These are phyloP conservation scores for Cryptosporidium baileyi DNA, from an alignment of 169 alveolate genomes.

Conservation along the genomic window DNA sequence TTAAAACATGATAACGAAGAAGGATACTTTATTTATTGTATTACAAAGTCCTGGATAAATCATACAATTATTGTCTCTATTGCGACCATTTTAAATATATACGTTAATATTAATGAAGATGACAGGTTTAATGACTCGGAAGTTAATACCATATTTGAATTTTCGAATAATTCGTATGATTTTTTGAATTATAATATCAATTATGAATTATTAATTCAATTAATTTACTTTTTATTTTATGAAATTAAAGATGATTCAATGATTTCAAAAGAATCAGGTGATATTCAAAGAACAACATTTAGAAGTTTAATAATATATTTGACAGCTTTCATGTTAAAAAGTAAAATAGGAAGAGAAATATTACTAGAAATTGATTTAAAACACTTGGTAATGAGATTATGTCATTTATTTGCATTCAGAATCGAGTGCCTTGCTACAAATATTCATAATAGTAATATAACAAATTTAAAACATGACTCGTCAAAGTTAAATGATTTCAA, in stretches of 20 bases:
- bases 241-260: slow-evolving; percentile 22
- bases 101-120: neutral
- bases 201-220: neutral
- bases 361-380: neutral
- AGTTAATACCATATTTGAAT: neutral
- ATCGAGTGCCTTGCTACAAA: slow-evolving; percentile 36
- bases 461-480: neutral
- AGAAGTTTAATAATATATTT: slow-evolving; percentile 53
- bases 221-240: slow-evolving; percentile 2
- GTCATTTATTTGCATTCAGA: slow-evolving; percentile 31
- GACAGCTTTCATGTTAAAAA: neutral
- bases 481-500: neutral
- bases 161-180: neutral
- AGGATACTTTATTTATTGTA: neutral
- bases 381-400: neutral
- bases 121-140: neutral
- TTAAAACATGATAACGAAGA: neutral
- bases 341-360: neutral
- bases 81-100: neutral
- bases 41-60: slow-evolving; percentile 35
- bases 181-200: neutral
- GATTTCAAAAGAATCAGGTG: slow-evolving; percentile 31
- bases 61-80: slow-evolving; percentile 22
- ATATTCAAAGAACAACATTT: slow-evolving; percentile 16
- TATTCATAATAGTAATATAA: neutral